Conservation (phyloP, 345 rosid species). For the Ceriops tagal region DNA sequence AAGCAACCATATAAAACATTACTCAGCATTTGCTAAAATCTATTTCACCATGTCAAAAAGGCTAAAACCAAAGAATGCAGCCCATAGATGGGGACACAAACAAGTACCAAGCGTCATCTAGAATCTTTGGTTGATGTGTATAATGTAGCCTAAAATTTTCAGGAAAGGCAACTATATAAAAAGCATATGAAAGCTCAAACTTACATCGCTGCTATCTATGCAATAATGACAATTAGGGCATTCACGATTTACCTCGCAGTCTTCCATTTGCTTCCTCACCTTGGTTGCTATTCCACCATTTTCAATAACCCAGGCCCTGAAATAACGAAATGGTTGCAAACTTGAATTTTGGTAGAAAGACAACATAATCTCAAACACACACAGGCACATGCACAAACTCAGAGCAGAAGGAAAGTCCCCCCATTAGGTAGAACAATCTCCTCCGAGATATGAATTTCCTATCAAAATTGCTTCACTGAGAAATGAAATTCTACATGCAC, state of each 20-base stretch:
- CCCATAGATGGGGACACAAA: neutral
- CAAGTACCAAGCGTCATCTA: too few relatives aligned
- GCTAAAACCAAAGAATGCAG: neutral
- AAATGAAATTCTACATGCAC: neutral
- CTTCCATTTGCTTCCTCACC: conserved; percentile 58
- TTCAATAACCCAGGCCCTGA: conserved; percentile 79
- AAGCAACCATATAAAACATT: neutral
- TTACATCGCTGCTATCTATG: conserved; percentile 78
- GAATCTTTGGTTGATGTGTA: neutral
- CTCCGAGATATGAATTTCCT: neutral
- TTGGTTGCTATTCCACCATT: conserved; percentile 63
- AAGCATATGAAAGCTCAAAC: conserved; percentile 16
- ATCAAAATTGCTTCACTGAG: neutral
- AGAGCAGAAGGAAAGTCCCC: too few relatives aligned
- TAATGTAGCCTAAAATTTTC: neutral
- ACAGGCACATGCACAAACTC: too few relatives aligned
- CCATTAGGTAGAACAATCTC: too few relatives aligned
- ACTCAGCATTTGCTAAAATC: neutral
- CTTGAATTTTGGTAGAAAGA: neutral
- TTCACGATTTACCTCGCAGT: conserved; percentile 55
- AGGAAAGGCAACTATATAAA: neutral
- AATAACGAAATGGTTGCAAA: conserved; percentile 9
- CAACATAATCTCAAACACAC: neutral
- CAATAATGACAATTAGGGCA: conserved; percentile 69
- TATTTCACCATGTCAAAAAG: neutral